Conservation (phyloP, 148 eudicot genomes). For the Rhododendron williamsianum region DNA sequence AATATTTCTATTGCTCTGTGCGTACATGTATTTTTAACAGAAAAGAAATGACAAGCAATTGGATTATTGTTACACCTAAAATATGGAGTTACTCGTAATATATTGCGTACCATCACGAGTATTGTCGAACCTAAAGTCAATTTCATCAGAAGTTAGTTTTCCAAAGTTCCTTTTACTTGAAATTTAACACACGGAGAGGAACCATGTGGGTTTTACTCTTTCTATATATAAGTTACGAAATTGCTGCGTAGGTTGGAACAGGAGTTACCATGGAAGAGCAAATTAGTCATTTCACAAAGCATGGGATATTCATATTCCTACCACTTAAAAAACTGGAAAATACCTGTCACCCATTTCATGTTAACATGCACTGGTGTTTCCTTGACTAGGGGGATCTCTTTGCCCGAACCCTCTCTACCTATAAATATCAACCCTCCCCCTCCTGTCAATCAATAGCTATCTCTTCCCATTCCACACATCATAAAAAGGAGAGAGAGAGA, state of each 20-base stretch:
- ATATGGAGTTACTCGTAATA: no score
- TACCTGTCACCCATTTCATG: conserved; percentile 27
- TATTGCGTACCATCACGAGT: no score
- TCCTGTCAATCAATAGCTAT: conserved; percentile 6
- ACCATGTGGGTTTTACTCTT: background rate
- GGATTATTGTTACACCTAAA: no score
- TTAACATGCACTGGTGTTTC: conserved; percentile 5
- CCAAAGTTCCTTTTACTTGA: no score
- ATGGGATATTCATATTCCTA: background rate
- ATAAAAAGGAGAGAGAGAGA: background rate
- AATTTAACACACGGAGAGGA: background rate
- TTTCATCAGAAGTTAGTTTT: no score
- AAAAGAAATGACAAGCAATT: no score
- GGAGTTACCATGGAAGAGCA: background rate
- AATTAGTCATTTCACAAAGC: conserved; percentile 3
- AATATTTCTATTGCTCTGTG: background rate
- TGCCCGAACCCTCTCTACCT: conserved; percentile 1
- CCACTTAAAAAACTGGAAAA: conserved; percentile 15
- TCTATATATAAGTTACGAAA: background rate
- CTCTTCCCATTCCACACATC: background rate
- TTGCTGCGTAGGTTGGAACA: background rate
- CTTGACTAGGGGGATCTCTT: conserved; percentile 15
- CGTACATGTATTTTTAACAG: no score
- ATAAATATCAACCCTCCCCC: conserved; percentile 13
- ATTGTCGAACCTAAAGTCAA: no score